phyloP scores from a whole-genome alignment of 495 filamentous ascomycete genomes.

The Evernia prunastri region DNA sequence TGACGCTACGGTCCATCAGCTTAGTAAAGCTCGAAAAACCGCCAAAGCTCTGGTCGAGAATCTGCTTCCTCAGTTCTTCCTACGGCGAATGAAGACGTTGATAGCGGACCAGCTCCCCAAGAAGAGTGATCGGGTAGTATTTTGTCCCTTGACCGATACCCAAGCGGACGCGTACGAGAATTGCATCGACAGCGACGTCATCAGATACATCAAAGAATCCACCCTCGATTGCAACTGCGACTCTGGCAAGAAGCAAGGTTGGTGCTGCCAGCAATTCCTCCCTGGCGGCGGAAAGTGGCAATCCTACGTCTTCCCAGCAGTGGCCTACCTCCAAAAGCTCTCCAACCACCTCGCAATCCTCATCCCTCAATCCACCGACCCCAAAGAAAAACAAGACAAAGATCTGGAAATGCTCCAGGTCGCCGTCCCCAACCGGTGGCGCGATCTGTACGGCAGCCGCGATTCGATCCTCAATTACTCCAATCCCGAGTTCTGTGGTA shows the following conservation, averaged over 20 bases:
- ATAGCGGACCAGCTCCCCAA: slow-evolving; percentile 94
- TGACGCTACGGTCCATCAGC: slow-evolving; percentile 78
- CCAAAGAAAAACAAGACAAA: slow-evolving; percentile 69
- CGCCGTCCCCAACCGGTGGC: slow-evolving; percentile 71
- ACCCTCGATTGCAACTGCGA: slow-evolving; percentile 65
- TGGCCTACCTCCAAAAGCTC: slow-evolving; percentile 74
- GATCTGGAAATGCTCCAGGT: slow-evolving; percentile 72
- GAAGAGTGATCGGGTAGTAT: slow-evolving; percentile 90
- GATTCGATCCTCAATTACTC: slow-evolving; percentile 78
- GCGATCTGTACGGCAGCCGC: slow-evolving; percentile 62
- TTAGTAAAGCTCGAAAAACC: slow-evolving; percentile 73
- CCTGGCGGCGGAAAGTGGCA: slow-evolving; percentile 63
- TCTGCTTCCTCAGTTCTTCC: slow-evolving; percentile 84
- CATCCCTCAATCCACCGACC: slow-evolving; percentile 63
- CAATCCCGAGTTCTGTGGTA: slow-evolving; percentile 90
- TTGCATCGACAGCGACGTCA: slow-evolving; percentile 63
- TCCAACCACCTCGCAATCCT: slow-evolving; percentile 89
- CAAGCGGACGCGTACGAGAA: slow-evolving; percentile 83
- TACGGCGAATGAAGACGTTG: slow-evolving; percentile 86
- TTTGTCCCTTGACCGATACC: slow-evolving; percentile 80
- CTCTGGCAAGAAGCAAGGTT: slow-evolving; percentile 65
- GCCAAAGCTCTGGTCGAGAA: slow-evolving; percentile 83
- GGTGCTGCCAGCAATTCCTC: slow-evolving; percentile 66
- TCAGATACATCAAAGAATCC: slow-evolving; percentile 60
- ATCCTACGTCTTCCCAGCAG: slow-evolving; percentile 75